Base-by-base conservation (phyloP, 345 rosid species). In the Salix purpurea region DNA sequence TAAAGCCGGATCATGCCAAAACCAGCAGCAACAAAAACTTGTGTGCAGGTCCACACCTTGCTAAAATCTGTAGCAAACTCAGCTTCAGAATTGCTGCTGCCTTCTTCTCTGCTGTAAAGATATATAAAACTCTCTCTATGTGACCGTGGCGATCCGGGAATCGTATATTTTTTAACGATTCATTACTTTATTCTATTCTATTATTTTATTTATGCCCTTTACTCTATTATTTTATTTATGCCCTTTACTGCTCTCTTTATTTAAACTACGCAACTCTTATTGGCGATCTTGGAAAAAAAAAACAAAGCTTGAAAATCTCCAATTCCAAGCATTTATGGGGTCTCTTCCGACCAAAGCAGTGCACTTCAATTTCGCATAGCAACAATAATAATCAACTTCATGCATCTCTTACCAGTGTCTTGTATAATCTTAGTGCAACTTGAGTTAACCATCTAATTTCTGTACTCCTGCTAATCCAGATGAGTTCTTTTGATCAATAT, bases 1-100 rank as follows among this genome's bases (percentile, higher is more conserved):
- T 74, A 96, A 92, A 82, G 98, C 94, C 1, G 84, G 92, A 78
- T 88, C 88, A 15, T 92, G 86, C 78, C 97, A 91, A 82, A 90
- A 78, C 88, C 97, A 89, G 81, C 87, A 88, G 46, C 90, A 87
- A 61, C 92, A 85, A 77, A 91, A 90, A 78, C 74, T 89, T 46
- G 48, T 85, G 1, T 93, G 87, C 88, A 80, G 90, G 82, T 83
- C 96, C 58, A 84, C 92, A 24, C 24, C 87, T 70, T 88, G 90
- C 73, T 85, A 76, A 32, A 32, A 79, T 80, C 91, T 86, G 92
- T 85, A 89, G 96, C 79, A 76, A 80, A 76, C 81, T 78, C 81
- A 58, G 81, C 81, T 78, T 68, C 81, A 78, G 81, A 60, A 60
- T n/a, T 42, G 26, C 30, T 9, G 30, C 50, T 71, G 39, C 39